A percentile compares a stretch with the other conserved stretches of the same genome.
Evolutionary conservation across 805 yeast species (phyloP).

Genomic region (Kregervanrija pseudodelftensis): DNA sequence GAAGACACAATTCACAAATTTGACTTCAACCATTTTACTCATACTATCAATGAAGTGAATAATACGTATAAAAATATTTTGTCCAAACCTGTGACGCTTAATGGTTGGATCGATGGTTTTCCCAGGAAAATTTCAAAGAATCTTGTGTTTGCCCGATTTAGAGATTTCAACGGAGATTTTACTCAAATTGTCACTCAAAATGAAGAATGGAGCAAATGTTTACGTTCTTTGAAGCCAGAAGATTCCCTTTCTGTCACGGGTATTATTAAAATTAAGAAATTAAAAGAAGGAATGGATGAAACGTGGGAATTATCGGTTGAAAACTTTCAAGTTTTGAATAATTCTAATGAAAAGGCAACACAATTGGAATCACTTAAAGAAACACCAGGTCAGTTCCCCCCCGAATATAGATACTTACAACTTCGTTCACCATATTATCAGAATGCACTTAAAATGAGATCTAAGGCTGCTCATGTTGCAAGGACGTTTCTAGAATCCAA

Average conservation of each 20-base stretch:
- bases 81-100: constrained; percentile 37
- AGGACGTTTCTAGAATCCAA: constrained; percentile 30
- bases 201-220: constrained; percentile 27
- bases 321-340: constrained; percentile 50
- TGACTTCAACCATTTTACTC: constrained; percentile 22
- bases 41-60: constrained; percentile 19
- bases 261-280: constrained; percentile 30
- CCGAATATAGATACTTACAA: constrained; percentile 76
- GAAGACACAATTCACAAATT: constrained; percentile 19
- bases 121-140: constrained; percentile 63
- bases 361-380: constrained; percentile 57
- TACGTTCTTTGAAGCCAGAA: constrained; percentile 55
- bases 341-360: constrained; percentile 52
- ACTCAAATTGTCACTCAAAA: constrained; percentile 50
- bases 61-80: constrained; percentile 3
- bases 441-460: constrained; percentile 45
- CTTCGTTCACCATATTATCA: constrained; percentile 57
- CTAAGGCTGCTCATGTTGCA: constrained; percentile 42
- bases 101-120: constrained; percentile 80
- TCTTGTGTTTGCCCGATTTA: constrained; percentile 62
- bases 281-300: constrained; percentile 11
- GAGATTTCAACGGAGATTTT: constrained; percentile 65
- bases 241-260: constrained; percentile 71
- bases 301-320: constrained; percentile 54
- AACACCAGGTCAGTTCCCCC: constrained; percentile 56